Evolutionary conservation across 1,139 yeast genomes (phyloP).

Genomic region (Sugiyamaella paludigena): DNA sequence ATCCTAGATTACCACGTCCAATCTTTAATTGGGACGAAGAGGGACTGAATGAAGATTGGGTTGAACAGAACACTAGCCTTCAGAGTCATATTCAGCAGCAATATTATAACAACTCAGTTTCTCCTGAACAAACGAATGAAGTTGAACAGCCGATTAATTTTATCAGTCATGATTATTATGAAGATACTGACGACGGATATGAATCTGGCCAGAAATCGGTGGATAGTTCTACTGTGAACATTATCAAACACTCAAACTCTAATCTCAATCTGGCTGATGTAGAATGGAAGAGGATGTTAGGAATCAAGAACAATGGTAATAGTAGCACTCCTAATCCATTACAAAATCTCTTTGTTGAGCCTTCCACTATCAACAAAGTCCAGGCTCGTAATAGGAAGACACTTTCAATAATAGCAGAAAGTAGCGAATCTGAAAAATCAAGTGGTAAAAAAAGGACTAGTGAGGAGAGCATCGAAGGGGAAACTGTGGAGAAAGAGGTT

Average conservation of each 20-base stretch:
- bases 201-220: neutral
- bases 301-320: neutral
- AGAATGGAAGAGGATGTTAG: conserved; percentile 19
- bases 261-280: no score
- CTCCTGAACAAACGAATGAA: no score
- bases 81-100: neutral
- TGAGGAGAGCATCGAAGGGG: no score
- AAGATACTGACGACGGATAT: neutral
- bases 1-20: neutral
- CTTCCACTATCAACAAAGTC: neutral
- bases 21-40: conserved; percentile 15
- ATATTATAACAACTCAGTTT: no score
- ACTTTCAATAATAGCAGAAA: conserved; percentile 10
- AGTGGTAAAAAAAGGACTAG: no score
- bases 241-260: no score
- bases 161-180: neutral
- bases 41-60: conserved; percentile 16
- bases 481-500: no score
- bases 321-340: neutral
- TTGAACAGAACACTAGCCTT: neutral
- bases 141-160: no score
- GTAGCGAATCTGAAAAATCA: neutral
- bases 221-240: no score
- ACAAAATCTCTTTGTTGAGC: conserved; percentile 11
- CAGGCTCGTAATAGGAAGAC: neutral